Evolutionary conservation across 2,329 filamentous ascomycete genomes (phyloP).

Genomic region (Alternaria sp.): DNA sequence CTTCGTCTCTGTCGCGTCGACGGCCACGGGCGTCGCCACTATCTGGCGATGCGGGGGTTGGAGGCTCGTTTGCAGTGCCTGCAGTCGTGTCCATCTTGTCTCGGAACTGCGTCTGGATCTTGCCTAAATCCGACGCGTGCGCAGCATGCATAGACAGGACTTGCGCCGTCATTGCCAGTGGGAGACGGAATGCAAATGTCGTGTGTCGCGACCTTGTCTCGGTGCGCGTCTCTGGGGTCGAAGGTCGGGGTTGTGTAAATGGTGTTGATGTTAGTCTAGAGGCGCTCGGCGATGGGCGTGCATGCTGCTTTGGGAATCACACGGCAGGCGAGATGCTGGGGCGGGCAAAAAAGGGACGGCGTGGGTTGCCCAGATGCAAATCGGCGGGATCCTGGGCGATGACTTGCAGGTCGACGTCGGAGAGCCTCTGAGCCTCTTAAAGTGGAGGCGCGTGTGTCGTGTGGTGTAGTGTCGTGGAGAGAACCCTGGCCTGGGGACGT

Average conservation of each 20-base stretch:
- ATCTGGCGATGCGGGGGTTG: slow-evolving; percentile 46
- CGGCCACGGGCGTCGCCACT: slow-evolving; percentile 49
- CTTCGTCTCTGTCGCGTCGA: slow-evolving; percentile 48
- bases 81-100: slow-evolving; percentile 46
- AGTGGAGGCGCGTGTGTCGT: slow-evolving; percentile 10
- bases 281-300: slow-evolving; percentile 26
- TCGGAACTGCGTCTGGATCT: slow-evolving; percentile 45
- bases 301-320: slow-evolving; percentile 32
- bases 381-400: slow-evolving; percentile 20
- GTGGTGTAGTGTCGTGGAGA: slow-evolving; percentile 15
- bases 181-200: slow-evolving; percentile 11
- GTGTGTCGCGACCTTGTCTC: slow-evolving; percentile 18
- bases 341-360: slow-evolving; percentile 3
- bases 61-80: slow-evolving; percentile 39
- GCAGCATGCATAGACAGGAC: slow-evolving; percentile 51
- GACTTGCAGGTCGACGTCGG: slow-evolving; percentile 22
- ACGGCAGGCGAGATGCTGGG: slow-evolving; percentile 15
- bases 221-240: slow-evolving; percentile 27
- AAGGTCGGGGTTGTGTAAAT: slow-evolving; percentile 26
- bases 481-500: slow-evolving; percentile 25
- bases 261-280: slow-evolving; percentile 28
- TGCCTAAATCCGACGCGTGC: slow-evolving; percentile 48
- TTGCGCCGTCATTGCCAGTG: slow-evolving; percentile 50
- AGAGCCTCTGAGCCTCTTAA: slow-evolving; percentile 1
- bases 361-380: slow-evolving; percentile 4